Evolutionary conservation across 805 yeast species (phyloP).

Genomic region (Jamesozyma gamospora): DNA sequence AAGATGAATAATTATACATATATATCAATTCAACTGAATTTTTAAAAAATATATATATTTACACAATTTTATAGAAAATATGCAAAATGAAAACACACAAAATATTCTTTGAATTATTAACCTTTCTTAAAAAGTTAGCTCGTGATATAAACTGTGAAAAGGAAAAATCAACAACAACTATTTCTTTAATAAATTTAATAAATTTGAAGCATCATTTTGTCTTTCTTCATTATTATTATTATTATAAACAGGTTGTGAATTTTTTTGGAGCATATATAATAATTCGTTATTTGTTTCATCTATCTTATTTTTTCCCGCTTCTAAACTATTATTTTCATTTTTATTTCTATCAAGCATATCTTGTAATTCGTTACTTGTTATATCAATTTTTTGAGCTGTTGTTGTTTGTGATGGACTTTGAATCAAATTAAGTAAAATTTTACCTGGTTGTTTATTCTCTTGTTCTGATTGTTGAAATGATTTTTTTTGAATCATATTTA

Average conservation of each 20-base stretch:
- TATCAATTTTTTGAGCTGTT: background rate
- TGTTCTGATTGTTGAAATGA: too few species aligned
- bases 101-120: too few species aligned
- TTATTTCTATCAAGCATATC: constrained; percentile 6
- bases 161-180: background rate
- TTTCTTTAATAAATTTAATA: constrained; percentile 1
- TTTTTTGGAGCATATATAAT: constrained; percentile 4
- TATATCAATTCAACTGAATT: background rate
- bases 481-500: background rate
- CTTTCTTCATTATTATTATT: background rate
- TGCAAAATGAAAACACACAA: too few species aligned
- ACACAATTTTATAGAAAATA: too few species aligned
- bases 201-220: background rate
- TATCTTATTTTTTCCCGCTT: background rate
- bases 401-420: background rate
- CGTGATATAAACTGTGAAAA: too few species aligned
- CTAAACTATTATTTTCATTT: background rate
- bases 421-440: background rate
- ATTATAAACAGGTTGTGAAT: background rate
- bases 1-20: constrained; percentile 3
- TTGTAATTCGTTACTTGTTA: constrained; percentile 4
- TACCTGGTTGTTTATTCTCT: background rate
- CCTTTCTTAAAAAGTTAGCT: too few species aligned
- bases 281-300: constrained; percentile 5
- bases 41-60: too few species aligned